These are phyloP conservation scores for Calendula officinalis DNA, from an alignment of 129 eudicot species.

Conservation along the genomic window DNA sequence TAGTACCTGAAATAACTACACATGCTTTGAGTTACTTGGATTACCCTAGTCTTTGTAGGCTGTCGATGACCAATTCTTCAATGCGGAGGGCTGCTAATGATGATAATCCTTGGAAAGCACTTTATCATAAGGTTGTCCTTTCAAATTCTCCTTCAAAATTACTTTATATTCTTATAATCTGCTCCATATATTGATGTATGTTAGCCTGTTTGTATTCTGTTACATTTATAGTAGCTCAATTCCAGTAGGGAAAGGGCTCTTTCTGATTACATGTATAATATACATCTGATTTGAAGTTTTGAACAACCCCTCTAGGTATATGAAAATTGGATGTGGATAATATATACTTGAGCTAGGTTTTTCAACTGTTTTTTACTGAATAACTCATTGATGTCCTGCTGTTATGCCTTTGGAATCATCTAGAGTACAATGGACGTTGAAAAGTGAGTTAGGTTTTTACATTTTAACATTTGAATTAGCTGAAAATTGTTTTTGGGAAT, in stretches of 20 bases:
- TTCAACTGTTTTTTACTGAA: conserved; percentile 2
- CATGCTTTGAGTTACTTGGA: conserved; percentile 95
- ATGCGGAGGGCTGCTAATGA: conserved; percentile 98
- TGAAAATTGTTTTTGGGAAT: no score
- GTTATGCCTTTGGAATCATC: background rate
- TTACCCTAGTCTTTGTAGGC: conserved; percentile 81
- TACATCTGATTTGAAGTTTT: no score
- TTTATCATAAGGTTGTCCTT: conserved; percentile 70
- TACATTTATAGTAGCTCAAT: no score
- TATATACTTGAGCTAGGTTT: conserved; percentile 12
- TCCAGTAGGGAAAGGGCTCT: no score
- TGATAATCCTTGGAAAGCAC: conserved; percentile 97
- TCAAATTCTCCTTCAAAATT: no score
- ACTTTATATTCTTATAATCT: background rate
- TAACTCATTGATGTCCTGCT: background rate
- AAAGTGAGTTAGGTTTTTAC: background rate
- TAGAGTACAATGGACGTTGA: conserved; percentile 1
- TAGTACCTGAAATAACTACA: conserved; percentile 93
- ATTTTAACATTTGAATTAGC: no score
- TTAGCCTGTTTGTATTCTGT: no score
- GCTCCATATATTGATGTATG: background rate
- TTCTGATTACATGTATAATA: no score
- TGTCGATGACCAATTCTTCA: conserved; percentile 85
- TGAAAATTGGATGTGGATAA: background rate
- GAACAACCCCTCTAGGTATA: no score